Conservation (phyloP, 306 rosid genomes). For the Fagus crenata region DNA sequence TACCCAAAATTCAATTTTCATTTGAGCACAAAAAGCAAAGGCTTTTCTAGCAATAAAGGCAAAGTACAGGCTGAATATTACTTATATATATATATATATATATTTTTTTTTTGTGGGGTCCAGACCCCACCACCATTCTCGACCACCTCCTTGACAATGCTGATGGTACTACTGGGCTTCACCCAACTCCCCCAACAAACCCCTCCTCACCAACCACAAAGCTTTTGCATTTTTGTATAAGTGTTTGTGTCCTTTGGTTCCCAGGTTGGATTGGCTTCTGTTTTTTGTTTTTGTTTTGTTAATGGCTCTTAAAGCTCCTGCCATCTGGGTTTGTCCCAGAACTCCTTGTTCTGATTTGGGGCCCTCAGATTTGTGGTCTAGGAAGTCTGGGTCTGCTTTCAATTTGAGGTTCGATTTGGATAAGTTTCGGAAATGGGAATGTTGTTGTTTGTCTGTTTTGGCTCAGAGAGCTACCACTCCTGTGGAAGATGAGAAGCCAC, state of each 20-base stretch:
- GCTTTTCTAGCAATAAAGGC: too few relatives aligned
- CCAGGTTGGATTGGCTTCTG: slow-evolving; percentile 12
- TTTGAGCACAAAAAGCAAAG: not conserved
- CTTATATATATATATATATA: not conserved
- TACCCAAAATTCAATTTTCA: not conserved
- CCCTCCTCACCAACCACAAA: slow-evolving; percentile 45
- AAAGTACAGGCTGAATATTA: slow-evolving; percentile 2
- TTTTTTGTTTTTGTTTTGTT: too few relatives aligned
- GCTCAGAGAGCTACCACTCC: slow-evolving; percentile 64
- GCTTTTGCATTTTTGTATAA: slow-evolving; percentile 28
- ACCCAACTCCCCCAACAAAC: slow-evolving; percentile 38
- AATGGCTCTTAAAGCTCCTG: slow-evolving; percentile 62
- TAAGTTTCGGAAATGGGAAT: slow-evolving; percentile 53
- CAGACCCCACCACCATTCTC: slow-evolving; percentile 38
- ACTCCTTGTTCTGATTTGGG: slow-evolving; percentile 33
- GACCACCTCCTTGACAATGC: slow-evolving; percentile 46
- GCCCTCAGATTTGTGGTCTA: slow-evolving; percentile 35
- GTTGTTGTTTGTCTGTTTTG: slow-evolving; percentile 39
- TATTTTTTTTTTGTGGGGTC: slow-evolving; percentile 49
- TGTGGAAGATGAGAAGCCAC: slow-evolving; percentile 66
- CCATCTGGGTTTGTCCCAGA: slow-evolving; percentile 43
- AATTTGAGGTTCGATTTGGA: slow-evolving; percentile 42
- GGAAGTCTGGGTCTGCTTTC: slow-evolving; percentile 27
- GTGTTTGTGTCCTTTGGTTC: slow-evolving; percentile 20
- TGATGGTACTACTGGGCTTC: slow-evolving; percentile 34